A percentile compares a stretch with the other conserved stretches of the same genome.
These are phyloP conservation scores for Capsicum baccatum DNA, from an alignment of 257 asterid species.

Conservation along the genomic window DNA sequence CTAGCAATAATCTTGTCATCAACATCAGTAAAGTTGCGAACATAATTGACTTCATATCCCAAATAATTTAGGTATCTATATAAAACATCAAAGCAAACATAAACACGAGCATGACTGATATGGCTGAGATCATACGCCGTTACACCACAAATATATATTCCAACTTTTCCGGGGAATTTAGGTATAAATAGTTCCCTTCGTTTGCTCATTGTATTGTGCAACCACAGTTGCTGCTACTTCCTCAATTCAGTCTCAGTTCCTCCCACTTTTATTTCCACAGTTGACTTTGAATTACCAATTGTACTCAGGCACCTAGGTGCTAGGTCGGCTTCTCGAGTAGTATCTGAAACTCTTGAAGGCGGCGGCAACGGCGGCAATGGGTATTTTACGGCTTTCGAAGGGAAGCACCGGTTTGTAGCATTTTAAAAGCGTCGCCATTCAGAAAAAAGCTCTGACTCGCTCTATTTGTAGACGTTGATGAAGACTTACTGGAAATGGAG, in stretches of 20 bases:
- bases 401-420: slow-evolving; percentile 51
- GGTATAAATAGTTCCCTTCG: slow-evolving; percentile 81
- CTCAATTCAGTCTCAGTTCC: slow-evolving; percentile 23
- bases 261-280: not conserved
- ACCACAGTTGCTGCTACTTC: slow-evolving; percentile 69
- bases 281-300: not conserved
- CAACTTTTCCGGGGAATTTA: slow-evolving; percentile 71
- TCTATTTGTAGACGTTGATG: too few relatives aligned
- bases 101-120: slow-evolving; percentile 97
- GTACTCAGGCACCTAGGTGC: slow-evolving; percentile 46
- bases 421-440: slow-evolving; percentile 46
- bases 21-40: slow-evolving; percentile 96
- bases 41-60: slow-evolving; percentile 92
- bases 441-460: too few relatives aligned
- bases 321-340: slow-evolving; percentile 32
- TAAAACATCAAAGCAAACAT: slow-evolving; percentile 86
- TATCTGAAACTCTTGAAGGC: not conserved
- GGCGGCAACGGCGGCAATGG: not conserved
- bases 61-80: slow-evolving; percentile 81
- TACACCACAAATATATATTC: slow-evolving; percentile 97
- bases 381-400: slow-evolving; percentile 24
- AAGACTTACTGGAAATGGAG: too few relatives aligned
- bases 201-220: slow-evolving; percentile 83
- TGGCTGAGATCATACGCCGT: slow-evolving; percentile 98
- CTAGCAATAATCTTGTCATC: slow-evolving; percentile 97